These are phyloP conservation scores for Capillidium heterosporum DNA, from an alignment of 371 early-diverging fungal species.

Conservation along the genomic window DNA sequence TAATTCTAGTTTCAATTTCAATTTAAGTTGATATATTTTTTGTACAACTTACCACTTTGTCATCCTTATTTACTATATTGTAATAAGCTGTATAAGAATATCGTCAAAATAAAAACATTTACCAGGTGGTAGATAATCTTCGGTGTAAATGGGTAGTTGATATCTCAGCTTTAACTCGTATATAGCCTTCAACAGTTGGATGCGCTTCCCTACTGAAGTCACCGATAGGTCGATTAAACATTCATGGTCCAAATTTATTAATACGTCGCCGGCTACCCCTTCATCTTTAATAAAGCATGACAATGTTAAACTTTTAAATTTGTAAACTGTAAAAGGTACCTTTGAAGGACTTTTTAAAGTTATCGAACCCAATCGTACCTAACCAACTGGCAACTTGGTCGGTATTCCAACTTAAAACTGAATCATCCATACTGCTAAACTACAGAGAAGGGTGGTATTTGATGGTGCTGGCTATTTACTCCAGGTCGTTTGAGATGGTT, in stretches of 20 bases:
- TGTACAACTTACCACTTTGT: neutral
- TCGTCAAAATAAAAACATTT: constrained; percentile 9
- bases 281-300: too few relatives aligned
- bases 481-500: too few relatives aligned
- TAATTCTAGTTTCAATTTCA: neutral
- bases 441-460: too few relatives aligned
- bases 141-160: constrained; percentile 62
- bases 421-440: neutral
- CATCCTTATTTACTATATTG: neutral
- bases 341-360: neutral
- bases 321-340: too few relatives aligned
- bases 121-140: constrained; percentile 74
- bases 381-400: constrained; percentile 3
- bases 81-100: neutral
- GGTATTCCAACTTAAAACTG: neutral
- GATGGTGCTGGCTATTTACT: too few relatives aligned
- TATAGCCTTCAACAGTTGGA: constrained; percentile 2
- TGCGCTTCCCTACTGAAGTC: constrained; percentile 1
- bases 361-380: constrained; percentile 2
- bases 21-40: neutral
- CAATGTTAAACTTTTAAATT: too few relatives aligned
- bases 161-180: constrained; percentile 14
- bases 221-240: neutral
- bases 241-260: constrained; percentile 2
- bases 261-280: constrained; percentile 1